Percentiles rank a stretch among this genome's conserved stretches.
phyloP scores from a whole-genome alignment of 768 basidiomycete genomes.

The Panaeolus cyanescens region DNA sequence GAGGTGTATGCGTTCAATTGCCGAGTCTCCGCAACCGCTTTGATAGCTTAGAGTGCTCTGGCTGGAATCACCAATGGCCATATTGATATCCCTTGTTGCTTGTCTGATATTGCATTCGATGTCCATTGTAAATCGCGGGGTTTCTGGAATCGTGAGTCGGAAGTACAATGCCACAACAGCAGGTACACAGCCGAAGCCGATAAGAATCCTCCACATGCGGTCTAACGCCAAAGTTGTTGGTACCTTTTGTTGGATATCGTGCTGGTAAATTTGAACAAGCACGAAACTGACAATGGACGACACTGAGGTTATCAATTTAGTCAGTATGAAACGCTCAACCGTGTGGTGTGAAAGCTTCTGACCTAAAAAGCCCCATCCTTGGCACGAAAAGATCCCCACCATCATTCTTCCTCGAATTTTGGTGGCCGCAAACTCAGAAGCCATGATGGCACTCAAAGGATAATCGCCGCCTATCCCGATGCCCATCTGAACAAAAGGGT shows the following conservation, averaged over 20 bases:
- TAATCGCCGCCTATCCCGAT: slow-evolving; percentile 89
- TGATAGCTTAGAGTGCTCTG: slow-evolving; percentile 51
- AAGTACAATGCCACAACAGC: slow-evolving; percentile 83
- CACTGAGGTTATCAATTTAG: slow-evolving; percentile 28
- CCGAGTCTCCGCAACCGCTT: no score
- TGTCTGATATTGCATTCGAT: slow-evolving; percentile 80
- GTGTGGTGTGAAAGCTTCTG: slow-evolving; percentile 18
- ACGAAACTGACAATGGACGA: slow-evolving; percentile 68
- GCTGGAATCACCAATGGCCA: slow-evolving; percentile 47
- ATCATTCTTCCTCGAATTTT: slow-evolving; percentile 81
- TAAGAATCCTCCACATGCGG: slow-evolving; percentile 75
- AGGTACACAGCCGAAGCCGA: slow-evolving; percentile 85
- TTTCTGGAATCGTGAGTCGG: slow-evolving; percentile 91
- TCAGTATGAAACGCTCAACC: not conserved
- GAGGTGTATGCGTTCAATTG: slow-evolving; percentile 56
- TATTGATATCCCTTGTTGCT: slow-evolving; percentile 71
- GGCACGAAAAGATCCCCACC: slow-evolving; percentile 82
- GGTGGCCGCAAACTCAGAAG: slow-evolving; percentile 83
- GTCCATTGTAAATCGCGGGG: slow-evolving; percentile 90
- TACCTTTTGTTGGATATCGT: slow-evolving; percentile 29
- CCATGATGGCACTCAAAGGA: slow-evolving; percentile 80
- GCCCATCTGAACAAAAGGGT: slow-evolving; percentile 49
- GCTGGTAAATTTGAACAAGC: slow-evolving; percentile 67
- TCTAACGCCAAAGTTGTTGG: slow-evolving; percentile 24
- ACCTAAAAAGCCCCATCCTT: slow-evolving; percentile 88